Evolutionary conservation across 345 rosid species (phyloP), one percentile per base, ranked within the genome.

Genomic region (Lepidium didymum): DNA sequence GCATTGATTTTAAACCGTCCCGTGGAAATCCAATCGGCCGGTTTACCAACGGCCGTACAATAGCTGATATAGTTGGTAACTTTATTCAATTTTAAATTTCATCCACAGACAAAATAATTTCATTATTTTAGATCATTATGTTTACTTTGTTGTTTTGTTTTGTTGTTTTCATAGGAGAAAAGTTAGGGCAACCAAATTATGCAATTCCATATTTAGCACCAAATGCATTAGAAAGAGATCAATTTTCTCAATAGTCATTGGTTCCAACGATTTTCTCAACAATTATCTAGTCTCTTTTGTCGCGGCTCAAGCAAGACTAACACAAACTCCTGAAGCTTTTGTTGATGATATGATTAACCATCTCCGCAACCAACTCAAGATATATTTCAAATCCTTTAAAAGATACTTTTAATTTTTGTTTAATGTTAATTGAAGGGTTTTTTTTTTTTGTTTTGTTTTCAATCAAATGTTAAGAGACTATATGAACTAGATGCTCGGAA

Each of bases 21-120:
- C 86, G 85, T 1, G 98, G 98, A 16, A 79, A 44, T 10, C 98
- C 98, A n/a, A 93, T 97, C 1, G 97, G 96, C 21, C 83, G 97
- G 56, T 93, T 74, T 56, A 90, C 97, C 38, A 93, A 93, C 35
- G 98, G 96, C 1, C 80, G 94, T 75, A 93, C 98, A 70, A 90
- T 93, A 16, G 96, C 88, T 43, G 98, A 90, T 43, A 86, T 90
- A 7, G 80, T 89, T 37, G 94, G 96, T 87, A 81, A 52, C 57
- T 25, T 34, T 1, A 5, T 6, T 0, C 27, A 37, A 38, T 10
- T 12, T n/a, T n/a, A n/a, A n/a, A 25, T 27, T 65, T 0, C 58
- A 16, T 62, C 4, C 21, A 18, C 12, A 23, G 13, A 36, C 33
- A 1, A n/a, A n/a, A n/a, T n/a, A n/a, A n/a, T 29, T 25, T 33